phyloP scores from a whole-genome alignment of 1,284 basidiomycete genomes.

The Sanghuangporus baumii region DNA sequence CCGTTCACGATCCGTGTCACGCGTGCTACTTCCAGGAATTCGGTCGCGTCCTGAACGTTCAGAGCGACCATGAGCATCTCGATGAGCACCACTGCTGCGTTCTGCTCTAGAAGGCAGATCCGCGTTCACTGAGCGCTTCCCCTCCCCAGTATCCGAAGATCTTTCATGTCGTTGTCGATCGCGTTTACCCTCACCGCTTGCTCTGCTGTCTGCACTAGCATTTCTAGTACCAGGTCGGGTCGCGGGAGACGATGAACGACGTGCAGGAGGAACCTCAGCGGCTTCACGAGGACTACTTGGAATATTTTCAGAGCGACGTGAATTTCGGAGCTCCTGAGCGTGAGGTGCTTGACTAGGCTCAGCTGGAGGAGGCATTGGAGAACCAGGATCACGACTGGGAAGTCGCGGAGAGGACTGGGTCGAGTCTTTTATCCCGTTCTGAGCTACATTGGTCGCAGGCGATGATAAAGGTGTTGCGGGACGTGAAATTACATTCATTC shows the following conservation, averaged over 20 bases:
- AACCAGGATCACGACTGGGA: constrained; percentile 25
- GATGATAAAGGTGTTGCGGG: constrained; percentile 10
- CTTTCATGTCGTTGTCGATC: constrained; percentile 33
- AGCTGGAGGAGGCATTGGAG: constrained; percentile 67
- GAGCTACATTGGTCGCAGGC: neutral
- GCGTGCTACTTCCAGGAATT: constrained; percentile 17
- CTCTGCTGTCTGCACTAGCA: constrained; percentile 61
- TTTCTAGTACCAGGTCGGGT: constrained; percentile 66
- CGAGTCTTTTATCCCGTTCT: constrained; percentile 29
- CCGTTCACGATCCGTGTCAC: constrained; percentile 37
- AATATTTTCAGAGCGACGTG: constrained; percentile 34
- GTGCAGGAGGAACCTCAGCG: constrained; percentile 44
- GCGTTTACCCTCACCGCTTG: constrained; percentile 37
- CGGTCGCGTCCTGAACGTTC: constrained; percentile 18
- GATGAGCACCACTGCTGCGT: constrained; percentile 11
- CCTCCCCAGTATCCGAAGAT: constrained; percentile 19
- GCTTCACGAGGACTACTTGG: constrained; percentile 40
- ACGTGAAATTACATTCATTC: constrained; percentile 5
- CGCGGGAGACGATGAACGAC: constrained; percentile 59
- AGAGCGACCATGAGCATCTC: constrained; percentile 14
- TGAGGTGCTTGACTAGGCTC: constrained; percentile 72
- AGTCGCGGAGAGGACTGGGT: constrained; percentile 39
- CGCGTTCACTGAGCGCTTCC: constrained; percentile 1
- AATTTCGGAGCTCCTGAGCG: constrained; percentile 76
- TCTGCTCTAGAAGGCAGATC: constrained; percentile 18